Percentiles rank a stretch among this genome's conserved stretches.
phyloP scores from a whole-genome alignment of 2,329 filamentous ascomycete species.

The Xylariaceae sp. region DNA sequence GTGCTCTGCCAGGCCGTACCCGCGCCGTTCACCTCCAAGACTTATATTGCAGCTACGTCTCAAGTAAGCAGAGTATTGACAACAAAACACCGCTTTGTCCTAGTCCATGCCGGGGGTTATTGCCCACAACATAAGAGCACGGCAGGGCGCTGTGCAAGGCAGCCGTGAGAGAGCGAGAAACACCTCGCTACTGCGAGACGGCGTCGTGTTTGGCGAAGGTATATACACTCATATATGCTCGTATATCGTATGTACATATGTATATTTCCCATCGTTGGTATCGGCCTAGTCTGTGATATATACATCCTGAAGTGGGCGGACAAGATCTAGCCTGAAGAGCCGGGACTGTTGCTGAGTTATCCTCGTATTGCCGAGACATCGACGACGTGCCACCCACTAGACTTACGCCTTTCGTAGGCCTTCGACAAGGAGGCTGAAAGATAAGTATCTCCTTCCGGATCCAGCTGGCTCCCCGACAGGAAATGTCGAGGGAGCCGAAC shows the following conservation, averaged over 20 bases:
- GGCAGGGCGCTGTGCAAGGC: background rate
- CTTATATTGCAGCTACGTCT: background rate
- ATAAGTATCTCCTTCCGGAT: constrained; percentile 18
- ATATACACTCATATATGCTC: background rate
- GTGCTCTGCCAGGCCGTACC: background rate
- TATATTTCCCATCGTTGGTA: background rate
- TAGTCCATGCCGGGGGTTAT: background rate
- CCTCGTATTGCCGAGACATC: constrained; percentile 13
- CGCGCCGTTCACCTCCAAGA: background rate
- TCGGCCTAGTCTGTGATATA: background rate
- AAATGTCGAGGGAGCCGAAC: background rate
- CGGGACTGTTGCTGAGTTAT: background rate
- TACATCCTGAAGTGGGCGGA: background rate
- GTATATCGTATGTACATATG: background rate
- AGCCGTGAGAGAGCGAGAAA: background rate
- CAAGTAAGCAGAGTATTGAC: background rate
- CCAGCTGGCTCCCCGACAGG: constrained; percentile 7
- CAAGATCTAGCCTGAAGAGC: background rate
- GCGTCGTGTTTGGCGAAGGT: background rate
- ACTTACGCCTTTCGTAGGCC: no score
- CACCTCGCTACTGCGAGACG: background rate
- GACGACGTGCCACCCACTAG: background rate
- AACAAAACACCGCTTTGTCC: background rate
- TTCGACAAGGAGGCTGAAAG: background rate
- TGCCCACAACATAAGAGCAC: background rate